Conservation (phyloP, 805 yeast genomes). For the Myxozyma mucilagina region DNA sequence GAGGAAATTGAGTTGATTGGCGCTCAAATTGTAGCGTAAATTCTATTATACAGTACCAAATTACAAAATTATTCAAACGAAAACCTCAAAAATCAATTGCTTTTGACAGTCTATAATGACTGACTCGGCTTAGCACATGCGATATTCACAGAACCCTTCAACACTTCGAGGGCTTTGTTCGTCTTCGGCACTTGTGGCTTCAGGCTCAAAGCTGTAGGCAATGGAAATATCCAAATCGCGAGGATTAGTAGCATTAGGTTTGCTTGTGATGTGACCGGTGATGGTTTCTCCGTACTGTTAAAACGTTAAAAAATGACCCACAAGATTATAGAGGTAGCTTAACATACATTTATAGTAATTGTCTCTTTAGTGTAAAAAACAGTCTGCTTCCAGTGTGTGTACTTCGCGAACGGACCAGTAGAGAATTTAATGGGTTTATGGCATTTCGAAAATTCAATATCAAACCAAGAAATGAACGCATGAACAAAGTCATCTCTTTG, state of each 20-base stretch:
- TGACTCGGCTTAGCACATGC: conserved; percentile 30
- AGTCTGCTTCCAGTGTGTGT: conserved; percentile 99
- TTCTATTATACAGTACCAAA: background rate
- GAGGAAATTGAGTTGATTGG: background rate
- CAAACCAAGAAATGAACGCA: conserved; percentile 93
- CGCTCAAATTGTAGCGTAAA: background rate
- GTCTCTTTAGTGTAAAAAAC: conserved; percentile 88
- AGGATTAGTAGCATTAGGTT: conserved; percentile 77
- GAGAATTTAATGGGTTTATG: conserved; percentile 64
- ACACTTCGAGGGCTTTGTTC: background rate
- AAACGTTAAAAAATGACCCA: background rate
- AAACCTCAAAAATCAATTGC: background rate
- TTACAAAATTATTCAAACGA: background rate
- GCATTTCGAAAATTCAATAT: conserved; percentile 72
- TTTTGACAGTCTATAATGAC: background rate
- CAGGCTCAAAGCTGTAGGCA: conserved; percentile 52
- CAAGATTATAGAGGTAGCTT: background rate
- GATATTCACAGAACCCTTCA: conserved; percentile 17
- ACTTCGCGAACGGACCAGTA: conserved; percentile 91
- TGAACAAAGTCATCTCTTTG: conserved; percentile 79
- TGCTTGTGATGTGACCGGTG: conserved; percentile 67
- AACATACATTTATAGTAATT: conserved; percentile 44
- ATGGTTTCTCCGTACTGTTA: conserved; percentile 73
- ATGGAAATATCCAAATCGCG: conserved; percentile 87
- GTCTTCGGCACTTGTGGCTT: conserved; percentile 33